These are phyloP conservation scores for Xylaria sp. DNA, from an alignment of 2,329 filamentous ascomycete genomes.

Conservation along the genomic window DNA sequence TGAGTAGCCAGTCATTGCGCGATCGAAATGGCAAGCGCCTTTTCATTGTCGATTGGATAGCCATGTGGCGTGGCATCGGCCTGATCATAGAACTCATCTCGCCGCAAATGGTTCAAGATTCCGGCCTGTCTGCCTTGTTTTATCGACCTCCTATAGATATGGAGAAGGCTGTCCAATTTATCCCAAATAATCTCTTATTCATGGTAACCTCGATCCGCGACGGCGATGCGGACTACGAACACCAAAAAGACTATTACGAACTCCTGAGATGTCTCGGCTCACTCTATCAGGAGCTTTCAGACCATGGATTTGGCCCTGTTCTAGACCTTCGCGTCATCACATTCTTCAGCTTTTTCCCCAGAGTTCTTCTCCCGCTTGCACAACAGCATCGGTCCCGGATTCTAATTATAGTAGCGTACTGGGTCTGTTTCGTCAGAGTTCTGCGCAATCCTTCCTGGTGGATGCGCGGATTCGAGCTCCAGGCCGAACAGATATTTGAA, in stretches of 20 bases:
- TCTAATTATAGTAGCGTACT: conserved; percentile 59
- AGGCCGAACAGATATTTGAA: conserved; percentile 52
- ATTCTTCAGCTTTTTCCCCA: conserved; percentile 58
- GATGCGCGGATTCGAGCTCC: conserved; percentile 53
- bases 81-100: conserved; percentile 52
- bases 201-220: conserved; percentile 54
- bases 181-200: conserved; percentile 55
- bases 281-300: conserved; percentile 55
- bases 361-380: conserved; percentile 51
- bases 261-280: conserved; percentile 57
- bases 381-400: conserved; percentile 51
- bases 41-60: conserved; percentile 62
- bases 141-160: conserved; percentile 56
- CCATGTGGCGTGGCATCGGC: conserved; percentile 60
- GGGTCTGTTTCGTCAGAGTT: conserved; percentile 57
- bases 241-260: conserved; percentile 51
- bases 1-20: conserved; percentile 58
- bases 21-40: conserved; percentile 52
- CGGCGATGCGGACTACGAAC: conserved; percentile 49
- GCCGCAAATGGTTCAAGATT: conserved; percentile 42
- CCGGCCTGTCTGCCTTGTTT: conserved; percentile 55
- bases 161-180: conserved; percentile 46
- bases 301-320: conserved; percentile 50
- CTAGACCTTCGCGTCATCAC: conserved; percentile 58
- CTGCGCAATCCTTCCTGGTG: conserved; percentile 53